A percentile compares a stretch with the other conserved stretches of the same genome.
phyloP scores from a whole-genome alignment of 148 eudicot species.

The Camellia granthamiana region DNA sequence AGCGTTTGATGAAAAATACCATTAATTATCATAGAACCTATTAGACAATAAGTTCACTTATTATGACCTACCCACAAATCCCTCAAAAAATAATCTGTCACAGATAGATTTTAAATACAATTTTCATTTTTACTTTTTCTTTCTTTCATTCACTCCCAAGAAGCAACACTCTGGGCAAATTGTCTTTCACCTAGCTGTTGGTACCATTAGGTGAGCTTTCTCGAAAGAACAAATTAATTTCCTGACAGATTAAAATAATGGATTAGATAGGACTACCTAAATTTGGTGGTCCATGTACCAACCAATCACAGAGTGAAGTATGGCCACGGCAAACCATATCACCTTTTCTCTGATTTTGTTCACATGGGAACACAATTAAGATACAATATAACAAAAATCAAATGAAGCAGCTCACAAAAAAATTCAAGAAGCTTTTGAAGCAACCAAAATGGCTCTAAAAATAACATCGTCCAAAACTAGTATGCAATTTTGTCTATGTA shows the following conservation, averaged over 20 bases:
- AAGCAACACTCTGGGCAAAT: neutral
- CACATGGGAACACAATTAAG: constrained; percentile 4
- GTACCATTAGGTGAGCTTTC: neutral
- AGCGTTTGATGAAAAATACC: no score
- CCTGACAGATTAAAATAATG: neutral
- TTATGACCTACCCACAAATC: no score
- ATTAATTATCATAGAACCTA: no score
- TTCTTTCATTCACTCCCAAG: neutral
- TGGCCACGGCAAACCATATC: constrained; percentile 11
- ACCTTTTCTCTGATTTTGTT: neutral
- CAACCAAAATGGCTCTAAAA: neutral
- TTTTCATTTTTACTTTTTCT: neutral
- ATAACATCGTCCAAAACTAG: neutral
- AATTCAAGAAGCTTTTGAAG: neutral
- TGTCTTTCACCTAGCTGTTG: neutral
- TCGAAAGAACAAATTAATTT: neutral
- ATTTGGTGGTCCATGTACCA: constrained; percentile 9
- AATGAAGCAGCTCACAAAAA: neutral
- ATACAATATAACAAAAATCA: neutral
- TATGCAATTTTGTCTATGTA: neutral
- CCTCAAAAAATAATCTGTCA: no score
- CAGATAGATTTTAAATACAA: neutral
- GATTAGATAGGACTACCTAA: constrained; percentile 9
- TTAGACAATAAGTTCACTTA: no score
- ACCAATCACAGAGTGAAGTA: constrained; percentile 11